Evolutionary conservation across 345 rosid species (phyloP).

Genomic region (Salix viminalis): DNA sequence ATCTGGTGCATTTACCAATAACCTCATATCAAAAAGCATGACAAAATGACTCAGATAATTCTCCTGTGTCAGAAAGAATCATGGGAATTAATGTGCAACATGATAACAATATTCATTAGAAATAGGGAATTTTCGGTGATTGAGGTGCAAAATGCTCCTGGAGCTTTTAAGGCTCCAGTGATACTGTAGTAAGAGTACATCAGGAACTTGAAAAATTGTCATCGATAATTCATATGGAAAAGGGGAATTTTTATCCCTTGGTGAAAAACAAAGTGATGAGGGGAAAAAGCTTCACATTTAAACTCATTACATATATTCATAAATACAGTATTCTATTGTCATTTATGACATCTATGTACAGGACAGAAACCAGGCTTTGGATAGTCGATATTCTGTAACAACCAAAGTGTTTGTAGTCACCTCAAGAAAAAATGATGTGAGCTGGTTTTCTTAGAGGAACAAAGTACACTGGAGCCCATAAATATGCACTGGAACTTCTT

Average conservation of each 20-base stretch:
- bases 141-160: neutral
- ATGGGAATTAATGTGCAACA: neutral
- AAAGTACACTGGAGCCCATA: constrained; percentile 21
- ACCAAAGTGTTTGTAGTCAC: constrained; percentile 38
- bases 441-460: constrained; percentile 24
- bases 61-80: neutral
- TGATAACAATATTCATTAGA: neutral
- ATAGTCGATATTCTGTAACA: constrained; percentile 27
- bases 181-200: neutral
- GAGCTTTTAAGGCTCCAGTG: constrained; percentile 2
- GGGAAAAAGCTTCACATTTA: constrained; percentile 21
- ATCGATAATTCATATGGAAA: constrained; percentile 6
- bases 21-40: neutral
- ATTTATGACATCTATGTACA: constrained; percentile 45
- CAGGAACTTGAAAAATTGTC: neutral
- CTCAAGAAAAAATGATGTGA: constrained; percentile 23
- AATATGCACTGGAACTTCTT: constrained; percentile 19
- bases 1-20: neutral
- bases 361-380: constrained; percentile 27
- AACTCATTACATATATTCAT: constrained; percentile 33
- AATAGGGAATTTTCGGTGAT: neutral
- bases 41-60: neutral
- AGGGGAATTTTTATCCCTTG: constrained; percentile 7
- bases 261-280: neutral
- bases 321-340: constrained; percentile 39